Base-by-base conservation (phyloP, 2,329 filamentous ascomycete genomes). In the Chaetoscypha palmicola region DNA sequence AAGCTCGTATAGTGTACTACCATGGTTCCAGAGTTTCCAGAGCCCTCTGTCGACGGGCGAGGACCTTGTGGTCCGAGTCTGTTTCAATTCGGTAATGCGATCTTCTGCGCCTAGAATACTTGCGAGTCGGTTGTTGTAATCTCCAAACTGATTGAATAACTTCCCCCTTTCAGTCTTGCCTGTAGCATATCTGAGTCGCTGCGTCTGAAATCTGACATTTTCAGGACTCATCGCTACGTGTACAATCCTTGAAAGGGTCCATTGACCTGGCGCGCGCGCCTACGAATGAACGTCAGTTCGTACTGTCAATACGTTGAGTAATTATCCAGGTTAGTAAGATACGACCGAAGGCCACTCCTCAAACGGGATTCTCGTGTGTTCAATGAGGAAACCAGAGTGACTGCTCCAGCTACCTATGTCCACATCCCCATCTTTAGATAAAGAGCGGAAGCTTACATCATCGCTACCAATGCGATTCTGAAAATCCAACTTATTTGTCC, bases 11-110 rank as follows among this genome's bases (percentile, higher is more conserved):
- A 51, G 22, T 14, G 19, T 14, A 21, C 45, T 44, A 8, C 41
- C 40, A 47, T 48, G 46, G 10, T 24, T 41, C 48, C 48, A 51
- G 14, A 51, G 41, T 28, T 46, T 46, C 43, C 46, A 45, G 8
- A 51, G 28, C 1, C 42, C 41, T 5, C 35, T 37, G 7, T 43
- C 43, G 7, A 33, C 17, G 4, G 43, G 16, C 11, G 7, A 22
- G 20, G 38, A 46, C 1, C 8, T 21, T 7, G 42, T 33, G n/a
- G 38, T 28, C 5, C 38, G 38, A 2, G 28, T 16, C 7, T 28
- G 33, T 21, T 43, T 44, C 32, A 51, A 20, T 9, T 9, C 16
- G 2, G 49, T 43, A 3, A 51, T 23, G 4, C 46, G 40, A 31
- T 49, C 49, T 12, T 43, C 46, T 11, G 46, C 23, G 2, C 43